phyloP scores from a whole-genome alignment of 2,329 filamentous ascomycete species.

The Penicillium sp. region DNA sequence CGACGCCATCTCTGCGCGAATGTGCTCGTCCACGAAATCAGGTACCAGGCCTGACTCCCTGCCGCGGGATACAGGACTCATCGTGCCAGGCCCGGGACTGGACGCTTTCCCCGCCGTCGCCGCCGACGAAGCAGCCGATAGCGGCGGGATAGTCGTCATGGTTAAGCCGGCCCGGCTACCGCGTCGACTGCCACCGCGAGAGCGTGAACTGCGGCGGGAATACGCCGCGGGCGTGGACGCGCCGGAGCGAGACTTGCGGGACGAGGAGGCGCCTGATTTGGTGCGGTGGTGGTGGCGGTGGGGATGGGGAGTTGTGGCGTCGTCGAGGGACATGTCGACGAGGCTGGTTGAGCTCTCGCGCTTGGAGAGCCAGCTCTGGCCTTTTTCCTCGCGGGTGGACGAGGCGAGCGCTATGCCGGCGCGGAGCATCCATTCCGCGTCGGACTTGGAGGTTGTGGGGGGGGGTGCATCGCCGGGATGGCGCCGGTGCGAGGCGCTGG shows the following conservation, averaged over 20 bases:
- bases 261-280: conserved; percentile 23
- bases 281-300: conserved; percentile 28
- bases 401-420: conserved; percentile 59
- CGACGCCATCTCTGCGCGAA: conserved; percentile 42
- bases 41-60: conserved; percentile 34
- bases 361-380: conserved; percentile 62
- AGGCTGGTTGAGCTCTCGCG: conserved; percentile 59
- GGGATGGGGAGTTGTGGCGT: conserved; percentile 26
- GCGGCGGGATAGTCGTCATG: conserved; percentile 34
- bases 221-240: conserved; percentile 36
- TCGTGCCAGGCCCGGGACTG: conserved; percentile 11
- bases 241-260: conserved; percentile 35
- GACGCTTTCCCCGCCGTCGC: background rate
- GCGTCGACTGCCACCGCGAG: conserved; percentile 34
- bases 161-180: conserved; percentile 37
- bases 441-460: conserved; percentile 20
- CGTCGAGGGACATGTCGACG: conserved; percentile 41
- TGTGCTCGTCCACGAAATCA: conserved; percentile 53
- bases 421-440: conserved; percentile 62
- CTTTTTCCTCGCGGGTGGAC: conserved; percentile 60
- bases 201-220: conserved; percentile 37
- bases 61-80: conserved; percentile 19
- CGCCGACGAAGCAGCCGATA: conserved; percentile 3
- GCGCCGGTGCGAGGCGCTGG: conserved; percentile 9
- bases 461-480: conserved; percentile 9